These are phyloP conservation scores for Candida chauliodis DNA, from an alignment of 805 yeast species.

Conservation along the genomic window DNA sequence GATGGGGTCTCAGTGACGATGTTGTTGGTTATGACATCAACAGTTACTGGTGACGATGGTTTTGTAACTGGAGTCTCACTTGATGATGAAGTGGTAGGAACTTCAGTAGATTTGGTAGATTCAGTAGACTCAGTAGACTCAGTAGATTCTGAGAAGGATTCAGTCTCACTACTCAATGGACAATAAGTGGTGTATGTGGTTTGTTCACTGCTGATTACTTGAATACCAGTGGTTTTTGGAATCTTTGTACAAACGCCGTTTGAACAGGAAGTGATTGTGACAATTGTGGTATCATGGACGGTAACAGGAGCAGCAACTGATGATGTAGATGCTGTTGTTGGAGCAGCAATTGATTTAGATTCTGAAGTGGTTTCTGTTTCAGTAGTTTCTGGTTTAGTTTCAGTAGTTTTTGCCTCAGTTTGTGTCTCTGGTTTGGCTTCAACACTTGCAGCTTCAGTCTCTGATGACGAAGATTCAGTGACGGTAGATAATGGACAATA, in stretches of 20 bases:
- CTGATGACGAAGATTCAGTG: conserved; percentile 6
- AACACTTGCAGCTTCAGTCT: conserved; percentile 8
- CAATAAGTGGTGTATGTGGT: conserved; percentile 29
- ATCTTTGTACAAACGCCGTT: conserved; percentile 24
- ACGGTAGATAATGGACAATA: conserved; percentile 15
- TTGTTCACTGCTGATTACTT: conserved; percentile 19
- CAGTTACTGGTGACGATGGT: conserved; percentile 8
- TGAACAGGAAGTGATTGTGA: conserved; percentile 34
- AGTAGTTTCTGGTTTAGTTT: conserved; percentile 7
- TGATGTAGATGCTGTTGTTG: background rate
- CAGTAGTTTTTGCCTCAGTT: background rate
- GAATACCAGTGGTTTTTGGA: conserved; percentile 32
- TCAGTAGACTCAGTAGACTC: too few species aligned
- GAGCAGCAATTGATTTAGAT: background rate
- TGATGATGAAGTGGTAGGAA: too few species aligned
- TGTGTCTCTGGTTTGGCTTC: conserved; percentile 9
- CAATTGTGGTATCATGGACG: conserved; percentile 20
- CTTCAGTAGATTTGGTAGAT: conserved; percentile 7
- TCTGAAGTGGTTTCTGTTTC: conserved; percentile 5
- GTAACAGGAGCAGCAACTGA: conserved; percentile 11
- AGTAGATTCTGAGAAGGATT: background rate
- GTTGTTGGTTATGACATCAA: conserved; percentile 40
- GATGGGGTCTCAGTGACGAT: conserved; percentile 33
- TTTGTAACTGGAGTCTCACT: conserved; percentile 1
- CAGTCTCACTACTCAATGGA: conserved; percentile 14